Conservation (phyloP, 306 rosid genomes). For the Prunus mume region DNA sequence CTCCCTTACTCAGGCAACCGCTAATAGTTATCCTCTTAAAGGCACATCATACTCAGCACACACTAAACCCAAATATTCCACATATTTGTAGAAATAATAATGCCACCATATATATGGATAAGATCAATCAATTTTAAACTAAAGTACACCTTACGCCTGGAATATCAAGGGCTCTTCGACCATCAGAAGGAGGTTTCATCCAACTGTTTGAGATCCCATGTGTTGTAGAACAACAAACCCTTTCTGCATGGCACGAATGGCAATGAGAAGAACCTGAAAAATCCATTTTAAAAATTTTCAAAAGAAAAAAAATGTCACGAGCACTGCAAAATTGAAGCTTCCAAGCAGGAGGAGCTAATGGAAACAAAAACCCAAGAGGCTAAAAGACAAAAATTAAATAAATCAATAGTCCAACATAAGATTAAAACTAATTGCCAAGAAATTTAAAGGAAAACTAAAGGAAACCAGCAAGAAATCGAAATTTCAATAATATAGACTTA, state of each 20-base stretch:
- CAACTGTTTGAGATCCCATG: conserved; percentile 48
- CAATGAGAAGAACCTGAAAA: conserved; percentile 30
- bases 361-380: background rate
- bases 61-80: background rate
- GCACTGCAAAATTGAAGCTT: background rate
- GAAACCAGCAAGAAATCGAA: background rate
- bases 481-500: background rate
- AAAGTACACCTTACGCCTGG: conserved; percentile 46
- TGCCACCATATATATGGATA: conserved; percentile 8
- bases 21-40: background rate
- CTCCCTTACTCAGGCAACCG: background rate
- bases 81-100: background rate
- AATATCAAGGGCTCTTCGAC: conserved; percentile 50
- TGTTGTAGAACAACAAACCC: conserved; percentile 47
- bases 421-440: background rate
- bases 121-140: conserved; percentile 9
- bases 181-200: conserved; percentile 48
- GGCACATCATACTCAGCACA: background rate
- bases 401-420: background rate
- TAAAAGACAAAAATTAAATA: background rate
- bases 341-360: background rate
- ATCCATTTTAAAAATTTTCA: background rate
- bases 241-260: conserved; percentile 55
- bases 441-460: background rate
- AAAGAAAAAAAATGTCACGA: conserved; percentile 7